These are phyloP conservation scores for Cladorrhinum samala DNA, from an alignment of 495 filamentous ascomycete species.

Conservation along the genomic window DNA sequence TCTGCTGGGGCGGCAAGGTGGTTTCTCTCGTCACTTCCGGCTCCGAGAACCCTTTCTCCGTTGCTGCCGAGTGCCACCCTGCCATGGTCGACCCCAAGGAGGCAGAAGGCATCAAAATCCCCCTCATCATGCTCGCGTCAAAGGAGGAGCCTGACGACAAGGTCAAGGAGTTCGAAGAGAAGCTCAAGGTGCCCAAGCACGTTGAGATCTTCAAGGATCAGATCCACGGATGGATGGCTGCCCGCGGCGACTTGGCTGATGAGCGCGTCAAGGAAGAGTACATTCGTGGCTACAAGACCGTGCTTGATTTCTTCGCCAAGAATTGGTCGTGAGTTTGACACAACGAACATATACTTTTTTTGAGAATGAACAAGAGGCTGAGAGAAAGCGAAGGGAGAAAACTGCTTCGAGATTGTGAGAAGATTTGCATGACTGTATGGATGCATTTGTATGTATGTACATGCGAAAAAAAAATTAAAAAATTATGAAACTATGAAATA, in stretches of 20 bases:
- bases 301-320: conserved; percentile 70
- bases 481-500: too few relatives aligned
- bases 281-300: conserved; percentile 66
- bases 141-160: conserved; percentile 60
- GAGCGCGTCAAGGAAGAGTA: conserved; percentile 67
- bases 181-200: conserved; percentile 59
- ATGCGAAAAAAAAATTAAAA: too few relatives aligned
- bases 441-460: too few relatives aligned
- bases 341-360: not conserved
- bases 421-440: too few relatives aligned
- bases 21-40: conserved; percentile 52
- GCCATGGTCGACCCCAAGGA: conserved; percentile 82
- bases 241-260: conserved; percentile 62
- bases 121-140: conserved; percentile 60
- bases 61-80: conserved; percentile 68
- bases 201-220: conserved; percentile 77
- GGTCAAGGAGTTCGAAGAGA: conserved; percentile 64
- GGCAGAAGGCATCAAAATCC: conserved; percentile 58
- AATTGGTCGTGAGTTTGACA: conserved; percentile 36
- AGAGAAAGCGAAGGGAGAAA: too few relatives aligned
- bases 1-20: conserved; percentile 92
- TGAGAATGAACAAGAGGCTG: not conserved
- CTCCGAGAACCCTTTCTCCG: conserved; percentile 58
- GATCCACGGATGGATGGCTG: conserved; percentile 91
- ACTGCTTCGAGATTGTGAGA: too few relatives aligned